Conservation (phyloP, 805 yeast genomes). For the Wickerhamomyces chaumierensis region DNA sequence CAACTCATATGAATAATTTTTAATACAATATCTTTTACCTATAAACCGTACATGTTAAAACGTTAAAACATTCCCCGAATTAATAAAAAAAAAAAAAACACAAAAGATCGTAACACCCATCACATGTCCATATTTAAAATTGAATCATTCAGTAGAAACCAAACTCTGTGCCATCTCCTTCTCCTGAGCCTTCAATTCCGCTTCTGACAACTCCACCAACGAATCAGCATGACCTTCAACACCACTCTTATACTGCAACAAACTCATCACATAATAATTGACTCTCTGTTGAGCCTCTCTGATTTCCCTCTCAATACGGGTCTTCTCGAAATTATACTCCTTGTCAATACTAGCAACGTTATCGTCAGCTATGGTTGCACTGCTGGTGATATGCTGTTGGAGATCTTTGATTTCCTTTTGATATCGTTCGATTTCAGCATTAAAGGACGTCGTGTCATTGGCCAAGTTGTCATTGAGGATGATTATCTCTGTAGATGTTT, state of each 20-base stretch:
- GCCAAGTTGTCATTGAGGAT: constrained; percentile 43
- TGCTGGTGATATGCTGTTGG: background rate
- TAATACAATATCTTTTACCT: no score
- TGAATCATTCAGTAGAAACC: no score
- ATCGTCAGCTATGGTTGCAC: background rate
- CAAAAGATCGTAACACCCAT: no score
- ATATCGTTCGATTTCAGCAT: constrained; percentile 54
- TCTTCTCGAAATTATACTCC: background rate
- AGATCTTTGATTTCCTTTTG: constrained; percentile 31
- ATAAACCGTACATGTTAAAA: no score
- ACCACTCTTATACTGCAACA: background rate
- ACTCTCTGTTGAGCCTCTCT: background rate
- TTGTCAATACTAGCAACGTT: background rate
- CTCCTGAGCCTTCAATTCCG: background rate
- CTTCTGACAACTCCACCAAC: background rate
- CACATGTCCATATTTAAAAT: no score
- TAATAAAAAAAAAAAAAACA: no score
- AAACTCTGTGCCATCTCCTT: constrained; percentile 2
- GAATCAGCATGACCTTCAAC: background rate
- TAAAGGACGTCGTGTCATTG: constrained; percentile 38
- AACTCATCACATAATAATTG: background rate
- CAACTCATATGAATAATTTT: no score
- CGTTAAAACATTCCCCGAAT: no score
- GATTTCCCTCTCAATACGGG: background rate
- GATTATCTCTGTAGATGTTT: constrained; percentile 41